These are phyloP conservation scores for Chaetomiaceae sp. DNA, from an alignment of 2,329 filamentous ascomycete genomes.

Conservation along the genomic window DNA sequence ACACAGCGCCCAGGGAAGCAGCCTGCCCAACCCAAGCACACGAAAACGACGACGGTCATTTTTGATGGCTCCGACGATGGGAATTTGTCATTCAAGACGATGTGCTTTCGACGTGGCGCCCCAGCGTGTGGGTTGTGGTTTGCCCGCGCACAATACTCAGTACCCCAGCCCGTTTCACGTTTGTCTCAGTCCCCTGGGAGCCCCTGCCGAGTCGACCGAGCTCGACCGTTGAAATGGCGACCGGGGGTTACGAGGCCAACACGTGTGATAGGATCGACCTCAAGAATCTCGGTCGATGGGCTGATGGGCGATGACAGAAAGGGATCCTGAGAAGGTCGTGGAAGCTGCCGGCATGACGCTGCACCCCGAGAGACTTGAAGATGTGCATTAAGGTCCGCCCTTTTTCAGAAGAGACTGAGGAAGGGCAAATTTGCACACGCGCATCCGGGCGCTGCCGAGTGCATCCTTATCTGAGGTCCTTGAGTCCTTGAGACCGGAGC, in stretches of 20 bases:
- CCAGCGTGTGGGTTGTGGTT: constrained; percentile 7
- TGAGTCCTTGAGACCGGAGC: too few species aligned
- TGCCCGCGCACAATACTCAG: neutral
- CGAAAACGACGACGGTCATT: neutral
- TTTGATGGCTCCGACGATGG: neutral
- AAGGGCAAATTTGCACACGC: too few species aligned
- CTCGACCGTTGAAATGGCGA: neutral
- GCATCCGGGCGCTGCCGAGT: too few species aligned
- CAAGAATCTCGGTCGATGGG: neutral
- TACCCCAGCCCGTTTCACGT: constrained; percentile 14
- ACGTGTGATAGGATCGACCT: constrained; percentile 3
- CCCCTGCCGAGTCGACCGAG: constrained; percentile 6
- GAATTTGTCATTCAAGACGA: constrained; percentile 15
- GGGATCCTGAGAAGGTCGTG: constrained; percentile 2
- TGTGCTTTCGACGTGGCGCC: too few species aligned
- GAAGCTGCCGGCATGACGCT: neutral
- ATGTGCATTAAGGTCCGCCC: too few species aligned
- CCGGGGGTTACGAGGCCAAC: neutral
- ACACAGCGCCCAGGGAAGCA: too few species aligned
- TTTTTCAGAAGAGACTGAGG: too few species aligned
- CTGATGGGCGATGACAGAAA: constrained; percentile 1
- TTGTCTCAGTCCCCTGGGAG: constrained; percentile 14
- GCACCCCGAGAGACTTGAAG: too few species aligned
- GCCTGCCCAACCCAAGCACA: neutral
- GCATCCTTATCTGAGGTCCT: too few species aligned